A percentile compares a stretch with the other conserved stretches of the same genome.
phyloP scores from a whole-genome alignment of 192 early-diverging fungal species.

The Entomortierella lignicola region DNA sequence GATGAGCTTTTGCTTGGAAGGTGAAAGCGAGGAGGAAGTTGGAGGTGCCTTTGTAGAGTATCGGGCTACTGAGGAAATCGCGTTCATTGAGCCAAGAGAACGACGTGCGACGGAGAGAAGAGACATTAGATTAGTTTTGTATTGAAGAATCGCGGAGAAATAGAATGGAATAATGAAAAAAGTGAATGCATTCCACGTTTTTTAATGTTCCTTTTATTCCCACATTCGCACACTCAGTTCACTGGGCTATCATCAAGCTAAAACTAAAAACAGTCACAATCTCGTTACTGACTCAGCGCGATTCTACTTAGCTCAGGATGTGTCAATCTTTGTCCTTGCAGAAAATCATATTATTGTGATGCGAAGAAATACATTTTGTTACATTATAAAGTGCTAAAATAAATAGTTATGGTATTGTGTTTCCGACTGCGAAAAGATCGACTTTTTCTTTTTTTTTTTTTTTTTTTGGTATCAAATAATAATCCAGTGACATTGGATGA shows the following conservation, averaged over 20 bases:
- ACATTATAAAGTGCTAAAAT: neutral
- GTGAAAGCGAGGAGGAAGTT: conserved; percentile 29
- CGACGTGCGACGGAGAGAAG: conserved; percentile 24
- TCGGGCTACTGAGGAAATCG: conserved; percentile 5
- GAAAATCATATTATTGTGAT: neutral
- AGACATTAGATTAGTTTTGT: conserved; percentile 3
- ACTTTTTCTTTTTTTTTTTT: no score
- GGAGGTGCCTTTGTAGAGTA: conserved; percentile 52
- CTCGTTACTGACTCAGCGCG: no score
- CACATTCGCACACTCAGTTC: no score
- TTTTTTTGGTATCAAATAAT: no score
- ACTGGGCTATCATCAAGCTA: no score
- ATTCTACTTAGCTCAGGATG: neutral
- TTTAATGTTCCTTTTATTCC: no score
- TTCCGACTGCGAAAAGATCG: neutral
- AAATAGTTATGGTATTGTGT: neutral
- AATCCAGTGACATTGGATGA: no score
- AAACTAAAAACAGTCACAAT: no score
- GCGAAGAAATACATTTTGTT: neutral
- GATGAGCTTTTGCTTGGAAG: conserved; percentile 71
- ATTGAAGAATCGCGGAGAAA: neutral
- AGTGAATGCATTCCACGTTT: neutral
- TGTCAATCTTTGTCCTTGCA: neutral
- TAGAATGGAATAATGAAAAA: neutral
- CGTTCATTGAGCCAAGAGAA: neutral